Percentiles rank a stretch among this genome's conserved stretches.
phyloP scores from a whole-genome alignment of 176 grass and related monocot genomes.

The Oryza glaberrima region DNA sequence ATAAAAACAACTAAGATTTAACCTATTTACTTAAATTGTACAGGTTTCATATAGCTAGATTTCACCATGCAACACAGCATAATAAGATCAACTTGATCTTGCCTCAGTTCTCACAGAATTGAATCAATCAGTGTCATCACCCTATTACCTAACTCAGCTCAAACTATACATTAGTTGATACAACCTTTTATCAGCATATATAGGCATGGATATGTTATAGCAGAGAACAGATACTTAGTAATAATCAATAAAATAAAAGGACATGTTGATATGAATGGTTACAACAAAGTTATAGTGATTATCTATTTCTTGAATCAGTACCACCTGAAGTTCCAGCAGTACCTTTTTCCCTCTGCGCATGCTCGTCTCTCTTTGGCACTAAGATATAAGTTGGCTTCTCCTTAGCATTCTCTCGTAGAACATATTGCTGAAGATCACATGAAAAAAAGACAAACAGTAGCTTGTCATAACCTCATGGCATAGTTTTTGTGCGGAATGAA shows the following conservation, averaged over 20 bases:
- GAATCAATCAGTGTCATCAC: background rate
- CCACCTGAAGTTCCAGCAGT: constrained; percentile 50
- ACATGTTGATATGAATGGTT: constrained; percentile 23
- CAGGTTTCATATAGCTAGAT: constrained; percentile 7
- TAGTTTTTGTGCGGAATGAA: constrained; percentile 10
- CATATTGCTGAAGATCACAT: constrained; percentile 60
- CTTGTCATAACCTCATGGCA: constrained; percentile 11
- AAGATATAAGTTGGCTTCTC: constrained; percentile 90
- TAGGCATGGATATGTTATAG: background rate
- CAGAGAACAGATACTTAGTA: constrained; percentile 6
- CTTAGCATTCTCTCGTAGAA: constrained; percentile 71
- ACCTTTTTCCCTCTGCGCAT: constrained; percentile 53
- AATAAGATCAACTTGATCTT: background rate
- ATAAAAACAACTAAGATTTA: background rate
- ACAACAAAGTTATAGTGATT: constrained; percentile 28
- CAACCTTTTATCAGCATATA: constrained; percentile 38
- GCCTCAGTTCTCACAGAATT: background rate
- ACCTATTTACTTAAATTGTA: constrained; percentile 21
- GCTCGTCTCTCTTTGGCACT: constrained; percentile 77
- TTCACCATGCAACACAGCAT: background rate
- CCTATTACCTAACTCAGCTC: background rate
- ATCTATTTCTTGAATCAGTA: constrained; percentile 45
- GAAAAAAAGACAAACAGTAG: constrained; percentile 37
- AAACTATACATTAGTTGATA: constrained; percentile 31
- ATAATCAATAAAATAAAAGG: background rate